These are phyloP conservation scores for Xylaria bambusicola DNA, from an alignment of 495 filamentous ascomycete species.

Conservation along the genomic window DNA sequence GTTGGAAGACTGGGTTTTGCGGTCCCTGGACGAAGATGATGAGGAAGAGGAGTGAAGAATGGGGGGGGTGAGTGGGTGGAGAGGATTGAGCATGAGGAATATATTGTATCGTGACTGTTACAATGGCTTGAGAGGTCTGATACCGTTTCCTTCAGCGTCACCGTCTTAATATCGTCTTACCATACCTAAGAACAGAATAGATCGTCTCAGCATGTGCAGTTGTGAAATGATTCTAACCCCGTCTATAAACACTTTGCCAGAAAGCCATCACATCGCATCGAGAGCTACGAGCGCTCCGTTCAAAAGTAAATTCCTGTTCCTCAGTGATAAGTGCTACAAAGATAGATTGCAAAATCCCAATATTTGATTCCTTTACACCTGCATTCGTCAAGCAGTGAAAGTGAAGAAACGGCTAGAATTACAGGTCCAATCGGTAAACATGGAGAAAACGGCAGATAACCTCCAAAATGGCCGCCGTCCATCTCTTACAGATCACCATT, in stretches of 20 bases:
- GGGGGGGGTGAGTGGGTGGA: constrained; percentile 20
- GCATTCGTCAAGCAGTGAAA: neutral
- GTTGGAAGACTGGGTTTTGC: constrained; percentile 33
- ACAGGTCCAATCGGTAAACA: constrained; percentile 3
- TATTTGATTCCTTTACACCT: neutral
- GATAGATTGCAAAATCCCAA: neutral
- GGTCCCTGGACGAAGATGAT: constrained; percentile 27
- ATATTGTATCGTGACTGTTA: too few relatives aligned
- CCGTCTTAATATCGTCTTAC: too few relatives aligned
- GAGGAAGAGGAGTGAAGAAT: constrained; percentile 28
- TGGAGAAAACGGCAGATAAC: neutral
- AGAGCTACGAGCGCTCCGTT: too few relatives aligned
- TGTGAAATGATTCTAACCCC: too few relatives aligned
- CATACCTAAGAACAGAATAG: too few relatives aligned
- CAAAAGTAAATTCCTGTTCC: too few relatives aligned
- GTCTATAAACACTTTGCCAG: too few relatives aligned
- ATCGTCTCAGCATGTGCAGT: too few relatives aligned
- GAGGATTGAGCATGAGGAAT: too few relatives aligned
- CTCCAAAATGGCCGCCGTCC: neutral
- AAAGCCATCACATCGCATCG: too few relatives aligned
- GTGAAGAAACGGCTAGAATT: constrained; percentile 6
- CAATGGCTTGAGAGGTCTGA: too few relatives aligned
- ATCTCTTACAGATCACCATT: neutral
- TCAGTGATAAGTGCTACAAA: neutral
- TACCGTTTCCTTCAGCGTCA: too few relatives aligned